A percentile compares a stretch with the other conserved stretches of the same genome.
phyloP scores from a whole-genome alignment of 306 rosid species.

The Trifolium dubium region DNA sequence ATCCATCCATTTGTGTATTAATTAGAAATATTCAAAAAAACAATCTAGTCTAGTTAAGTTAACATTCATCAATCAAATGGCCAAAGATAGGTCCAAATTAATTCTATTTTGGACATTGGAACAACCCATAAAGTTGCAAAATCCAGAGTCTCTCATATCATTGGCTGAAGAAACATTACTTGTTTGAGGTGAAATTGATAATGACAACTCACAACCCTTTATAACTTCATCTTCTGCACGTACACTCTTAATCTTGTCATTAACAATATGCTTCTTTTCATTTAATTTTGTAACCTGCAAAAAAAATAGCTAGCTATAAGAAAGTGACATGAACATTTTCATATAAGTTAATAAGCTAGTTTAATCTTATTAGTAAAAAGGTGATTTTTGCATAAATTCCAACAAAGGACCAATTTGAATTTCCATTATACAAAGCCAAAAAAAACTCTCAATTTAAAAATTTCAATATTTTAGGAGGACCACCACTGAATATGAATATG shows the following conservation, averaged over 20 bases:
- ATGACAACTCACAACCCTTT: conserved; percentile 62
- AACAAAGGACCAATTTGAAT: not conserved
- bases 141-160: conserved; percentile 63
- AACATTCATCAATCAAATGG: conserved; percentile 47
- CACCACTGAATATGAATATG: not conserved
- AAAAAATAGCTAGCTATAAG: not conserved
- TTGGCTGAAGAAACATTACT: conserved; percentile 61
- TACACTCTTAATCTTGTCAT: conserved; percentile 22
- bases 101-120: conserved; percentile 49
- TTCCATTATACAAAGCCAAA: not conserved
- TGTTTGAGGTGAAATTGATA: conserved; percentile 59
- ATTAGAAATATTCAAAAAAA: not conserved
- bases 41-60: not conserved
- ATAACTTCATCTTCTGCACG: conserved; percentile 30
- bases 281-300: conserved; percentile 50
- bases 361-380: not conserved
- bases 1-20: not conserved
- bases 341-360: not conserved
- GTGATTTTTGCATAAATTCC: not conserved
- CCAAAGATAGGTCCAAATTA: conserved; percentile 74
- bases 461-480: conserved; percentile 17
- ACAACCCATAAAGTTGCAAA: conserved; percentile 54
- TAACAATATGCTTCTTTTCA: conserved; percentile 34
- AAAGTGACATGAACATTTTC: not conserved
- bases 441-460: not conserved